Percentiles rank a stretch among this genome's conserved stretches.
phyloP scores from a whole-genome alignment of 768 basidiomycete species.

The Leccinum variicolor region DNA sequence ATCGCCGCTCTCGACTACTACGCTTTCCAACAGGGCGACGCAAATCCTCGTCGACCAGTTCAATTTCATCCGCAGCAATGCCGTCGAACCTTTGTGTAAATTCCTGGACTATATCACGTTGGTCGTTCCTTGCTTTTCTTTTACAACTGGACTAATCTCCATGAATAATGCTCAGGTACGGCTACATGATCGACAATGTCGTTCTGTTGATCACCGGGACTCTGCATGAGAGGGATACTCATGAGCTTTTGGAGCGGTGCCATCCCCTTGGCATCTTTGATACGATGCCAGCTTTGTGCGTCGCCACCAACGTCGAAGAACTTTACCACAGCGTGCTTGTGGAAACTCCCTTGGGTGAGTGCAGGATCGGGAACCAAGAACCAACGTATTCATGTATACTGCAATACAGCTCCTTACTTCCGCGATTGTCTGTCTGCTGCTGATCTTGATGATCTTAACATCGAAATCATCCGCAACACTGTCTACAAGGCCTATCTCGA shows the following conservation, averaged over 20 bases:
- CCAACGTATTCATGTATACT: neutral
- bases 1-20: slow-evolving; percentile 87
- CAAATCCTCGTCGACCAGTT: slow-evolving; percentile 96
- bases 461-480: slow-evolving; percentile 99
- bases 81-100: slow-evolving; percentile 84
- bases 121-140: slow-evolving; percentile 30
- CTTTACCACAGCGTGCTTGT: slow-evolving; percentile 95
- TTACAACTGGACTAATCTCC: slow-evolving; percentile 1
- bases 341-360: slow-evolving; percentile 92
- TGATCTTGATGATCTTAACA: slow-evolving; percentile 97
- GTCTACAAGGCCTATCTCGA: slow-evolving; percentile 99
- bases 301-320: slow-evolving; percentile 98
- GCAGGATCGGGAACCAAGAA: neutral
- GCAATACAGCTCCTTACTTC: slow-evolving; percentile 81
- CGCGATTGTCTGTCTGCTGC: slow-evolving; percentile 91
- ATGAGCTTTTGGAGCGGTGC: slow-evolving; percentile 93
- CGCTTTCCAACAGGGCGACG: slow-evolving; percentile 96
- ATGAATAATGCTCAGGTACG: slow-evolving; percentile 59
- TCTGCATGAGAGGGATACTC: slow-evolving; percentile 93
- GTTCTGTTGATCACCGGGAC: slow-evolving; percentile 97
- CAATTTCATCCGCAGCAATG: slow-evolving; percentile 88
- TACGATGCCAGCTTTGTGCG: slow-evolving; percentile 98
- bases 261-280: slow-evolving; percentile 97
- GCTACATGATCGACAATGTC: slow-evolving; percentile 99
- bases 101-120: slow-evolving; percentile 99